Evolutionary conservation across 495 filamentous ascomycete genomes (phyloP), one percentile per base, ranked within the genome.

Genomic region (Ascodesmis nigricans): DNA sequence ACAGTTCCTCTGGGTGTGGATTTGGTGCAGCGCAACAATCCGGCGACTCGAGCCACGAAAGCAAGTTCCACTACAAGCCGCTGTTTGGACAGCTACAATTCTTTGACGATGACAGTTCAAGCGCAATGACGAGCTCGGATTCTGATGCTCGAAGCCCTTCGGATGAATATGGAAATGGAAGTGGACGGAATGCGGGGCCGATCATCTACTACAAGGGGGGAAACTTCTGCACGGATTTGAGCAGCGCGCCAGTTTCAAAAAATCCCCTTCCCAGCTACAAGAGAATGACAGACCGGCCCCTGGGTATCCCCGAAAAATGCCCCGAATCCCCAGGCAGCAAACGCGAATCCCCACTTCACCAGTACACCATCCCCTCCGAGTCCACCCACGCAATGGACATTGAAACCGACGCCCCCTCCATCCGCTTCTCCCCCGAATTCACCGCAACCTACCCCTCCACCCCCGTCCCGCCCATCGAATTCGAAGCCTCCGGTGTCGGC

Each of bases 141-240:
- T 23, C 42, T 8, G 43, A 34, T 54, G 23, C 56, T 47, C 4
- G 55, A 57, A 25, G 59, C 54, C 28, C 60, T 55, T 47, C 60
- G 56, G 48, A 42, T 55, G 46, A 36, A 51, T 45, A 44, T 16
- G 31, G 43, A 43, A 26, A 60, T 57, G 15, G 44, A 41, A 35
- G 57, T 50, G 53, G 53, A 50, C 23, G 55, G 11, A 54, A 58
- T 41, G 39, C 45, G 25, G 78, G 78, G 8, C 72, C 78, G 13
- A 78, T 82, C 43, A 75, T 80, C 30, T 84, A 75, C 49, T 84
- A 82, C 53, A 75, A 71, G 35, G 66, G 68, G 16, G 69, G 71
- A 4, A 62, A 60, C 1, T 84, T 83, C 49, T 81, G 67, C 52
- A 79, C 71, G 8, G 78, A 84, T 55, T 60, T 82, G 3, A 52